Evolutionary conservation across 306 rosid species (phyloP), one percentile per base, ranked within the genome.

Genomic region (Inga laurina): DNA sequence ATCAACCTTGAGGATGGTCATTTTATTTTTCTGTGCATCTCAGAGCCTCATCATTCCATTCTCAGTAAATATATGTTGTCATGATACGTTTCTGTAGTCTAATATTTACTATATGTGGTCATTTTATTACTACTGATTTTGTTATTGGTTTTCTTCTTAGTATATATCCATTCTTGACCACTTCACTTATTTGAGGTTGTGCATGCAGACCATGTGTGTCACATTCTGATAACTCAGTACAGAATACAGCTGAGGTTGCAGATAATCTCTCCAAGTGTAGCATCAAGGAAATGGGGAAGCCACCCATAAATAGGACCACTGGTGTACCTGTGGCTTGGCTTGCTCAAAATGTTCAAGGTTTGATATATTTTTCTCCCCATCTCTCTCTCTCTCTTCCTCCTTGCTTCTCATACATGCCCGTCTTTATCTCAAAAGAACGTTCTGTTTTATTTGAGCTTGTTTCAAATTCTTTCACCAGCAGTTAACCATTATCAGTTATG

Each of bases 331-430:
- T 79, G 69, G 45, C 93, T 8, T 86, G 91, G 90, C 87, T 87
- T 84, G 98, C 99, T 82, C 97, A 90, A 84, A 84, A 86, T 85
- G 92, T 90, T 86, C 98, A 91, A 92, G 98, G 99, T 95, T 49
- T 76, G 83, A 61, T 62, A 64, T 8, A 30, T 64, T 30, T 11
- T 64, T 10, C 41, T 32, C 41, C 21, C 9, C 19, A 9, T n/a
- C 65, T 9, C 64, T 8, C 27, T 27, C 27, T 27, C 30, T 4
- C 27, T 1, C 13, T 59, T 49, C 11, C 54, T 41, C 66, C 15
- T 27, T 45, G 4, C 32, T 5, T 24, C 41, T 48, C 64, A 11
- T 11, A 61, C 35, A 39, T 35, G 70, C 15, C 27, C 8, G 11
- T 89, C 77, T 12, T 45, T 78, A 52, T 73, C 62, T 64, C 22